Evolutionary conservation across 2,329 filamentous ascomycete species (phyloP).

Genomic region (Hymenoscyphus albidus): DNA sequence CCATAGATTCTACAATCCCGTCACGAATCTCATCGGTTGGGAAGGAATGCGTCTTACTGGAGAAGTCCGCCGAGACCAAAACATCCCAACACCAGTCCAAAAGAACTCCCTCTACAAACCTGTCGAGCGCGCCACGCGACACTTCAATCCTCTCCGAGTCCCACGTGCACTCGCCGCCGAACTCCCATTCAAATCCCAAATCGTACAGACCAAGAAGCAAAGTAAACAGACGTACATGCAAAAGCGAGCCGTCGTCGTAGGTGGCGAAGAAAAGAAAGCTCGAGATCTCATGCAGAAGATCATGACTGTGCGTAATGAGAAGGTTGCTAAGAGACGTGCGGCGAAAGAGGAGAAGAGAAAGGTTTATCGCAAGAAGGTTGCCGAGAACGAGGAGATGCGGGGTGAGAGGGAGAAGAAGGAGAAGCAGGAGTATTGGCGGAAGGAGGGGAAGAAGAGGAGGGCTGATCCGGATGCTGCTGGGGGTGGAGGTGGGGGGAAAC

Average conservation of each 20-base stretch:
- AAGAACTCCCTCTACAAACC: slow-evolving; percentile 82
- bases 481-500: slow-evolving; percentile 24
- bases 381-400: slow-evolving; percentile 79
- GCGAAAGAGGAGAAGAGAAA: slow-evolving; percentile 87
- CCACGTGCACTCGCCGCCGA: slow-evolving; percentile 75
- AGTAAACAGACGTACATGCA: slow-evolving; percentile 83
- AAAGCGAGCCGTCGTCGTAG: slow-evolving; percentile 85
- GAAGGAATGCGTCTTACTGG: slow-evolving; percentile 91
- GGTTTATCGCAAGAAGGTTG: slow-evolving; percentile 78
- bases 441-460: slow-evolving; percentile 79
- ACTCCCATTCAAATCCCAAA: slow-evolving; percentile 90
- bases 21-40: slow-evolving; percentile 90
- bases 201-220: slow-evolving; percentile 75
- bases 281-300: slow-evolving; percentile 90
- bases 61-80: slow-evolving; percentile 75
- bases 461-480: slow-evolving; percentile 49
- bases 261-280: slow-evolving; percentile 84
- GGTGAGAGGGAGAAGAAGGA: slow-evolving; percentile 83
- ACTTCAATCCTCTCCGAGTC: slow-evolving; percentile 73
- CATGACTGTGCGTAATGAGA: slow-evolving; percentile 84
- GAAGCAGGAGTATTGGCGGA: slow-evolving; percentile 86
- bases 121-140: slow-evolving; percentile 61
- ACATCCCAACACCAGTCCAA: slow-evolving; percentile 70
- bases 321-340: slow-evolving; percentile 72
- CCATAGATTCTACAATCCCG: slow-evolving; percentile 93